Evolutionary conservation across 805 yeast genomes (phyloP).

Genomic region (Saccharomycopsis fermentans): DNA sequence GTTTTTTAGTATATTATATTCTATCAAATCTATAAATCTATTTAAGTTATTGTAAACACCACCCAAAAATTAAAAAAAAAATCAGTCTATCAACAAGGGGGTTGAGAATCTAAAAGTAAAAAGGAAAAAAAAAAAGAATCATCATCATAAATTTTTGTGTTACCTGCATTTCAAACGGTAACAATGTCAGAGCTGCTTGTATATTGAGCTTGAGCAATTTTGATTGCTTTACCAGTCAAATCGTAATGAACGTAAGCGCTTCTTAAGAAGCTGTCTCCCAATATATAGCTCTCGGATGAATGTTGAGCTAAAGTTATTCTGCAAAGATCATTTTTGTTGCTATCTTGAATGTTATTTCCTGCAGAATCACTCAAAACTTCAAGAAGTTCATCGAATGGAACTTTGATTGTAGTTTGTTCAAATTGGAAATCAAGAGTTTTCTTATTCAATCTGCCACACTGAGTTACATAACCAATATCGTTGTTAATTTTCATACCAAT

Average conservation of each 20-base stretch:
- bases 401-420: slow-evolving; percentile 33
- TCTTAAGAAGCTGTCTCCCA: slow-evolving; percentile 48
- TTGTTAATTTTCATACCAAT: background rate
- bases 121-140: background rate
- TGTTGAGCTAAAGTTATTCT: slow-evolving; percentile 32
- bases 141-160: background rate
- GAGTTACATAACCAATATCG: slow-evolving; percentile 1
- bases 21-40: background rate
- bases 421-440: slow-evolving; percentile 24
- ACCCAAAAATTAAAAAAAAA: background rate
- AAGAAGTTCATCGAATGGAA: slow-evolving; percentile 34
- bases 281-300: slow-evolving; percentile 28
- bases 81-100: background rate
- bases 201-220: slow-evolving; percentile 36
- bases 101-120: background rate
- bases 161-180: background rate
- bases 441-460: slow-evolving; percentile 20
- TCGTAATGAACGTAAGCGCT: slow-evolving; percentile 47
- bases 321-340: slow-evolving; percentile 29
- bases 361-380: slow-evolving; percentile 15
- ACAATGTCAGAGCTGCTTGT: slow-evolving; percentile 26
- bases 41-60: background rate
- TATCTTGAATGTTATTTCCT: slow-evolving; percentile 18
- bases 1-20: background rate
- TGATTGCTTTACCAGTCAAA: slow-evolving; percentile 33